Evolutionary conservation across 139 green algal species (phyloP), one percentile per base, ranked within the genome.

Genomic region (Medakamo hakoo): DNA sequence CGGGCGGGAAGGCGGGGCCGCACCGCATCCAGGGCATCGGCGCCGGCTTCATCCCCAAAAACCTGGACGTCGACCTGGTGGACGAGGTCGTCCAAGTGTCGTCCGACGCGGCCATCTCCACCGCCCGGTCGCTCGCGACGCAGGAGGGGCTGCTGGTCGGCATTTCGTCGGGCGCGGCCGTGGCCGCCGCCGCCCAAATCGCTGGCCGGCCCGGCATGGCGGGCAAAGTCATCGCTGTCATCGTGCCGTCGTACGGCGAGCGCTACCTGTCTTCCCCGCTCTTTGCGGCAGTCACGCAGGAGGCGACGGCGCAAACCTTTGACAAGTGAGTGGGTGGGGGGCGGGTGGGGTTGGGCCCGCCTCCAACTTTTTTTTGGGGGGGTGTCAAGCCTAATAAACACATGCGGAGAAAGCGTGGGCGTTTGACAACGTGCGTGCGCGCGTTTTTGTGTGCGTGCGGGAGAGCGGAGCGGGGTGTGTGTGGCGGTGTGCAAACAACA

Each of bases 41-140:
- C 49, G 76, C 85, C 32, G 77, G 81, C 32, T 79, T 88, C 63
- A 71, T 98, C 20, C 93, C 93, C 4, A 88, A 83, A 23, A 89
- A 89, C 63, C 74, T 95, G 26, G 79, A 95, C 62, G 78, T 79
- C n/a, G 28, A 60, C 26, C 58, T 98, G 5, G 74, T 92, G 30
- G 80, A 93, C 66, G 90, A 95, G 71, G 78, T 90, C 27, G 75
- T 94, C 14, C 68, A 89, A 78, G 84, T 88, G 24, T 5, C 65
- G 22, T 30, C 3, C 1, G 79, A 85, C 30, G 82, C 87, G 4
- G 62, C 82, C n/a, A 82, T 91, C 30, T 67, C 64, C 30, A 87
- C 77, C 60, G 78, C 83, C 0, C 76, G 76, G 60, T 32, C 76
- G 30, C 74, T 91, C 27, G 83, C 84, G 0, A 28, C 76, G 26